Evolutionary conservation across 164 flowering plant species (phyloP), one percentile per base, ranked within the genome.

Genomic region (Annona cherimola): DNA sequence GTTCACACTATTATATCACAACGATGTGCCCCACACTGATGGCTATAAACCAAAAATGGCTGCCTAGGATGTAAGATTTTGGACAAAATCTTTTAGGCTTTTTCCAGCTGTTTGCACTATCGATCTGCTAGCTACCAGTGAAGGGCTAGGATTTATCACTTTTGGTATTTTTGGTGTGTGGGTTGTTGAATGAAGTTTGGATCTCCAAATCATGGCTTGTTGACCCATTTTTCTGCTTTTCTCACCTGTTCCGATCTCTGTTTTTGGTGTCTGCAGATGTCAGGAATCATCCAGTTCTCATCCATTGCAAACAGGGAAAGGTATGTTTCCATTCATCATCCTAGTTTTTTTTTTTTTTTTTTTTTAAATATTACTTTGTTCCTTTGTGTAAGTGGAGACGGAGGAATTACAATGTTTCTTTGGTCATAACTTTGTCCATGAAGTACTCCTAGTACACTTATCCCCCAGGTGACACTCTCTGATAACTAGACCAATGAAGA

Each of bases 221-320:
- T 9, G 9, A 45, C 9, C 50, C 50, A 45, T 45, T 9, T 11
- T 16, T 50, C 16, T 7, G 11, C 9, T 6, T 64, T 50, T 61
- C 18, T 70, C 57, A 42, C 16, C 18, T 67, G 11, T n/a, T 42
- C 14, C 62, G 7, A 12, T 18, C 63, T 54, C 4, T 19, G 45
- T 63, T 26, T 64, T 26, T 67, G 71, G 20, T 0, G 4, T 59
- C 3, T 73, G 77, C 86, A 89, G 97, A 91, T 83, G 84, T 79
- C 62, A 86, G 79, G 76, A 89, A 84, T 73, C 94, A 86, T 73
- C 97, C 97, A 3, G 65, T 91, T 63, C 73, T 91, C 55, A 87
- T 91, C 71, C 97, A 91, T 70, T 91, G 97, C 83, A 91, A 89
- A 71, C 84, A 90, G 57, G 97, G 97, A 20, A 91, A 91, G 90